Conservation (phyloP, 148 eudicot genomes). For the Salicornia ramosissima region DNA sequence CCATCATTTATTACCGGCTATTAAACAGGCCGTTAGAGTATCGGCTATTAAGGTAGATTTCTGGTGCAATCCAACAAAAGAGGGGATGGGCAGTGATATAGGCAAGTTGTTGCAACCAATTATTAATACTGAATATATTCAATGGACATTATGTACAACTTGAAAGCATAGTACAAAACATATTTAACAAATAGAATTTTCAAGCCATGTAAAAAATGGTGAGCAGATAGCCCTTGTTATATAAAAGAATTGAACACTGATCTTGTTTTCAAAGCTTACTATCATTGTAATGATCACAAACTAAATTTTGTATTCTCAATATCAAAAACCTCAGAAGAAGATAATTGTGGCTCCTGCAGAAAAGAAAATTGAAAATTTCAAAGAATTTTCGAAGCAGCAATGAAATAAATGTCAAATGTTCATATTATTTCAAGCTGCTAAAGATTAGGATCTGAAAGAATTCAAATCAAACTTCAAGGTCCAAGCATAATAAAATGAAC, state of each 20-base stretch:
- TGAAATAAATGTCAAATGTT: background rate
- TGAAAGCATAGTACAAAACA: constrained; percentile 1
- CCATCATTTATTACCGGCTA: too few relatives aligned
- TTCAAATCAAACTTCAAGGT: background rate
- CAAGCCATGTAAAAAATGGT: background rate
- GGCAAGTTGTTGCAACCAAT: background rate
- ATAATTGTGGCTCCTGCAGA: constrained; percentile 47
- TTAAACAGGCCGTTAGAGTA: too few relatives aligned
- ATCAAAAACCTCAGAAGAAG: constrained; percentile 40
- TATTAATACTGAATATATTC: background rate
- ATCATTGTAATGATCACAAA: constrained; percentile 18
- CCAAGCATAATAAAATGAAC: background rate
- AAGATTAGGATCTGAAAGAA: background rate
- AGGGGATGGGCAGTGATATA: background rate
- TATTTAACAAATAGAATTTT: background rate
- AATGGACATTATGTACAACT: constrained; percentile 5
- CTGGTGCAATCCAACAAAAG: background rate
- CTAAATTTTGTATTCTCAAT: constrained; percentile 23
- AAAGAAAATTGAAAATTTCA: background rate
- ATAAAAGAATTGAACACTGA: background rate
- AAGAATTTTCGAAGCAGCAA: background rate
- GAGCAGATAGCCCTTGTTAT: background rate
- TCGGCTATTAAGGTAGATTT: background rate
- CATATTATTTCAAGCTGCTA: background rate
- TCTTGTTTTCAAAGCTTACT: background rate